These are phyloP conservation scores for Tolypocladium nubicola DNA, from an alignment of 2,329 filamentous ascomycete species.

Conservation along the genomic window DNA sequence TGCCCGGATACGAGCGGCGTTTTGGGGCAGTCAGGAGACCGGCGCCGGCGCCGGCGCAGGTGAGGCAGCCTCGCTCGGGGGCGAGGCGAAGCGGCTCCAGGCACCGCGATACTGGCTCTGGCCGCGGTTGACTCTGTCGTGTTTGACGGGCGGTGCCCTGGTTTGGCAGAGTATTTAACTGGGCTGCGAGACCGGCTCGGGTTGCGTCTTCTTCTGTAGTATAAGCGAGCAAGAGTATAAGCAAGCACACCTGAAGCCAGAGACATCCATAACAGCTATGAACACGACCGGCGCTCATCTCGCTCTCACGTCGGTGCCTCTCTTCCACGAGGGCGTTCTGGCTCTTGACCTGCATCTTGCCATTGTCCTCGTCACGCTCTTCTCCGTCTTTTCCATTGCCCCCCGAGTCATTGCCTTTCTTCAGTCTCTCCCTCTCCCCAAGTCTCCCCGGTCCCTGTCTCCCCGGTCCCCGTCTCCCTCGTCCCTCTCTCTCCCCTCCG, in stretches of 20 bases:
- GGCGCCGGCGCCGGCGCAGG: background rate
- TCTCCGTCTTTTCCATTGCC: background rate
- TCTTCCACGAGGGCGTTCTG: background rate
- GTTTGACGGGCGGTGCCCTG: background rate
- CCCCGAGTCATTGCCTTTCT: background rate
- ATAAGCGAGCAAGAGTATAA: background rate
- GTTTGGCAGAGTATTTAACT: background rate
- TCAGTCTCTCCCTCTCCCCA: background rate
- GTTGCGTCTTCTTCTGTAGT: background rate
- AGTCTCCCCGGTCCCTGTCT: background rate
- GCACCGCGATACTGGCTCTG: background rate
- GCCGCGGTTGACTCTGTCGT: background rate
- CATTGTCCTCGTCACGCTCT: background rate
- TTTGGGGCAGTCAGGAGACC: background rate
- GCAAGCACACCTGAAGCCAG: background rate
- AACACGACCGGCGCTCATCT: background rate
- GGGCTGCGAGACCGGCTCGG: background rate
- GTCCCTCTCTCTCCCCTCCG: background rate
- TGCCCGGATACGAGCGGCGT: background rate
- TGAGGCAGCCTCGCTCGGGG: background rate
- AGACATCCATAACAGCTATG: background rate
- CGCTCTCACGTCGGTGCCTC: background rate
- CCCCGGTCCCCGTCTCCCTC: too few species aligned
- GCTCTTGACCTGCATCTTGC: background rate
- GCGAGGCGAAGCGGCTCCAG: background rate